These are phyloP conservation scores for Stevia rebaudiana DNA, from an alignment of 140 eudicot species.

Conservation along the genomic window DNA sequence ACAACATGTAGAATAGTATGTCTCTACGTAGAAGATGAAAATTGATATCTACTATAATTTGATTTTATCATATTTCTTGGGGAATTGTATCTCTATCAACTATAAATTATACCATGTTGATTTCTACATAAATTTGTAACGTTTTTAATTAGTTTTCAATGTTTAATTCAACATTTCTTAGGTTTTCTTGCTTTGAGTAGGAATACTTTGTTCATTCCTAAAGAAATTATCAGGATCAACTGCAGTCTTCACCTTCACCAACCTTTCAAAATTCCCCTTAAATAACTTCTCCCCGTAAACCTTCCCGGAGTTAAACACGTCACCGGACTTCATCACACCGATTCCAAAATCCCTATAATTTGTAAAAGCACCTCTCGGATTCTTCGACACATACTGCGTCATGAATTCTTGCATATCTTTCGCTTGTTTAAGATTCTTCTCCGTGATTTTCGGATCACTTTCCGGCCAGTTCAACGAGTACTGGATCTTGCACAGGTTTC, in stretches of 20 bases:
- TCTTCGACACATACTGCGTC: conserved; percentile 11
- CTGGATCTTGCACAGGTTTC: conserved; percentile 11
- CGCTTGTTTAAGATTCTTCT: not conserved
- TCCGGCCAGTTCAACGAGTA: conserved; percentile 9
- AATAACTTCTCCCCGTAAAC: conserved; percentile 17
- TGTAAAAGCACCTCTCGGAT: conserved; percentile 2
- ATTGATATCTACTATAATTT: too few relatives aligned
- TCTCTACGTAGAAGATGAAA: too few relatives aligned
- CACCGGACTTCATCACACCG: conserved; percentile 23
- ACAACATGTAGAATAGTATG: too few relatives aligned
- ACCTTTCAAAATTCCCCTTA: conserved; percentile 11
- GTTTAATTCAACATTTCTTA: not conserved
- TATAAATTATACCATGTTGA: too few relatives aligned
- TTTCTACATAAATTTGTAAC: too few relatives aligned
- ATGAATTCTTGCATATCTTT: not conserved
- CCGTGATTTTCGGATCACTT: not conserved
- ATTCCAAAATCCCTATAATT: conserved; percentile 23
- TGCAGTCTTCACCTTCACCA: conserved; percentile 15
- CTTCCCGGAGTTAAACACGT: conserved; percentile 14
- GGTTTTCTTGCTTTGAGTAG: not conserved
- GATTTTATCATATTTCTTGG: too few relatives aligned
- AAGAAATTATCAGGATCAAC: conserved; percentile 21
- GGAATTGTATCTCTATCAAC: too few relatives aligned
- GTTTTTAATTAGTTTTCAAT: too few relatives aligned
- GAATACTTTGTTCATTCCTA: conserved; percentile 19